Percentiles rank a stretch among this genome's conserved stretches.
phyloP scores from a whole-genome alignment of 1,284 basidiomycete species.

The Vanrija pseudolonga region DNA sequence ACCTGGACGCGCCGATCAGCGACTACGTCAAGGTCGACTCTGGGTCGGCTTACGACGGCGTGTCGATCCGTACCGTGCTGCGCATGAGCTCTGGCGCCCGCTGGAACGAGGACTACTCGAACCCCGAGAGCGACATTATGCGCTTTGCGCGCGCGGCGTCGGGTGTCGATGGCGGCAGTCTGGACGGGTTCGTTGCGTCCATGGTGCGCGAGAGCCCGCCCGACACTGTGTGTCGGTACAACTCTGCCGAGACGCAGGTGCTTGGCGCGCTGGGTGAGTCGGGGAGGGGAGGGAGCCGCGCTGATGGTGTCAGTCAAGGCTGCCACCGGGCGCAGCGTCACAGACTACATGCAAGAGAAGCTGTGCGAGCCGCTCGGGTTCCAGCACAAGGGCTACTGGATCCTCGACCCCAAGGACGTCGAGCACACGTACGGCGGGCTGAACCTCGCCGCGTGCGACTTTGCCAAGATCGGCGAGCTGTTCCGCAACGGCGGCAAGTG shows the following conservation, averaged over 20 bases:
- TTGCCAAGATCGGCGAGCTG: slow-evolving; percentile 13
- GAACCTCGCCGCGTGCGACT: slow-evolving; percentile 4
- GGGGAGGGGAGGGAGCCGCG: too few relatives aligned
- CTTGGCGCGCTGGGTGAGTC: neutral
- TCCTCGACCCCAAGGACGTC: neutral
- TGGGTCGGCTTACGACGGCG: neutral
- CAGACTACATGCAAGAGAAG: slow-evolving; percentile 1
- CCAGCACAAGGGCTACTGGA: neutral
- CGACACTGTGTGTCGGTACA: neutral
- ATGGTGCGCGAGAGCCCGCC: slow-evolving; percentile 1
- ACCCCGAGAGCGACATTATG: neutral
- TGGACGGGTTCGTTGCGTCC: neutral
- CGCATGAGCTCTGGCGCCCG: neutral
- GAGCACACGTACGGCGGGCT: slow-evolving; percentile 1
- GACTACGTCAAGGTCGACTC: neutral
- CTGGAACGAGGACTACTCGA: slow-evolving; percentile 1
- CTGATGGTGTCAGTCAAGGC: neutral
- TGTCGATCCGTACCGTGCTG: neutral
- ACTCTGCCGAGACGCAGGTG: slow-evolving; percentile 1
- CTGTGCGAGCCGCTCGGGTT: neutral
- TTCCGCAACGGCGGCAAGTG: slow-evolving; percentile 3
- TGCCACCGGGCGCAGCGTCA: neutral
- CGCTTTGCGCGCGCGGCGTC: neutral
- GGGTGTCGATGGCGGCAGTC: neutral
- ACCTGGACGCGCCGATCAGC: neutral